Base-by-base conservation (phyloP, 495 filamentous ascomycete genomes). In the Trichoderma erinaceum region DNA sequence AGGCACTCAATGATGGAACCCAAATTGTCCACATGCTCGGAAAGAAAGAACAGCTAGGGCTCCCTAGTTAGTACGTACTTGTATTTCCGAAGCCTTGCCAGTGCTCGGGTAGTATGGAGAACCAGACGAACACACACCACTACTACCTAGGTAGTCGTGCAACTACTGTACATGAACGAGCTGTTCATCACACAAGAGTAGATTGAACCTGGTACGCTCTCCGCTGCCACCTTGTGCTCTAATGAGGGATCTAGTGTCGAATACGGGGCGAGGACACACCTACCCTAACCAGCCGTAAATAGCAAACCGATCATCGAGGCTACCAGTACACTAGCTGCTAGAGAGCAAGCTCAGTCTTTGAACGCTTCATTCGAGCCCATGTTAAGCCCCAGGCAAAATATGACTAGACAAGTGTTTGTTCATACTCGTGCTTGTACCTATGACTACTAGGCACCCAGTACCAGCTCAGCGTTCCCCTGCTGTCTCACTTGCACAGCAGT, bases 21-120 rank as follows among this genome's bases (percentile, higher is more conserved):
- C 56, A 32, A 61, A 32, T 61, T 32, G 56, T 61, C 56, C 56
- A 61, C 56, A 61, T 61, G 56, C 56, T 61, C 56, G 56, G 56
- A 61, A 61, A 61, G 56, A 61, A 61, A 61, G 56, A 29, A 29
- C n/a, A 18, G 23, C 56, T 25, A 61, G 25, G 56, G 56, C 23
- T 32, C 25, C 25, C 56, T 61, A 10, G 56, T 29, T 32, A 61
- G 56, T n/a, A 10, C 35, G 35, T 38, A 27, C 8, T 61, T 32
- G 35, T 7, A 27, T 15, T 61, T 32, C 56, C 56, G 56, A 61
- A 61, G 23, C 56, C 27, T 61, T 61, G 56, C 56, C 56, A 21
- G 56, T 16, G 25, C 27, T 5, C 23, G 56, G 16, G 11, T 25
- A 8, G 56, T 12, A 21, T 25, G 50, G 50, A 56, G 50, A 23